Base-by-base conservation (phyloP, 1,284 basidiomycete genomes). In the Schizophyllum commune region DNA sequence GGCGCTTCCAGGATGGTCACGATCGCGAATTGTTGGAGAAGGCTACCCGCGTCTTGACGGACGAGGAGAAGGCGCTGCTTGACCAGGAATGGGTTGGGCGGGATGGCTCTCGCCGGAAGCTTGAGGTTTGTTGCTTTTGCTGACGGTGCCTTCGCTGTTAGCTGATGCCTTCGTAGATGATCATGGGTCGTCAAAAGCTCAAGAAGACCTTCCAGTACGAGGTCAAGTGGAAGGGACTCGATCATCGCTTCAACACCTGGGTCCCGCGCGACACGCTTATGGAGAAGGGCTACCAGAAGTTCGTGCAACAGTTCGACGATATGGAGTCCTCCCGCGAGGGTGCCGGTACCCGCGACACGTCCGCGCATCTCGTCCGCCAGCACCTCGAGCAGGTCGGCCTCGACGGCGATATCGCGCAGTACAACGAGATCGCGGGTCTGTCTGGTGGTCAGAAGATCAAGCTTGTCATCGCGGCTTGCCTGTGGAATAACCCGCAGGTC, bases 1-100 rank as follows among this genome's bases (percentile, higher is more conserved):
- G 96, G 96, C 91, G 96, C 70, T 99, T 96, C 86, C 96, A 98
- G 76, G 96, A 98, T 74, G 97, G 96, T 57, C 92, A 97, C 75
- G 96, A 99, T 81, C 91, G 96, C 88, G 89, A 99, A 76, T 80
- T 98, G 62, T 74, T 97, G 65, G 94, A 97, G 77, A 98, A 98
- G 77, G 85, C 84, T 4, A 96, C 95, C 22, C 94, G 96, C 65
- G 87, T 88, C 51, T 76, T 99, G 65, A 92, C 94, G n/a, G 83
- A 85, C 55, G 96, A 94, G 73, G 96, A 99, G 71, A 85, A 88
- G 72, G 82, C 79, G 8, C 72, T 92, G 68, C 80, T 98, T 69
- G 93, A 96, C 64, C 84, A 85, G 61, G 93, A 96, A 21, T 97
- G 97, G 80, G 85, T 92, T 63, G 94, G 96, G 56, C 92, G 87